Conservation (phyloP, 208 protist species). For the Balamuthia mandrillaris region DNA sequence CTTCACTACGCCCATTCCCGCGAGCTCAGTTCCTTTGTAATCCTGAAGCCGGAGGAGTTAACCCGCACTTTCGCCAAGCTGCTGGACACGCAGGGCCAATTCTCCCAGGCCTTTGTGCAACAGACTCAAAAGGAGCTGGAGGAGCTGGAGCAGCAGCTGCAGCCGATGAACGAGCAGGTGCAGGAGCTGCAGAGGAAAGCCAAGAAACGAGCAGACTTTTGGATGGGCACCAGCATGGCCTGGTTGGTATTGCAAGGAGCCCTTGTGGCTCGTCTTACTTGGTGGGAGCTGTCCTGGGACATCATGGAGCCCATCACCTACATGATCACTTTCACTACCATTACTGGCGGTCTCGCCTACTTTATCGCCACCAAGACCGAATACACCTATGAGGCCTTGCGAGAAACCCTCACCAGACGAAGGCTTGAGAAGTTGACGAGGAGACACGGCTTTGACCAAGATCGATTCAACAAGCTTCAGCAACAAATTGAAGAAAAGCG, state of each 20-base stretch:
- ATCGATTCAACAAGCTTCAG: not conserved
- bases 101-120: not conserved
- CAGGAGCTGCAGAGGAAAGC: not conserved
- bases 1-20: not conserved
- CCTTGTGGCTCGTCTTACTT: slow-evolving; percentile 41
- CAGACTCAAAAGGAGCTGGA: not conserved
- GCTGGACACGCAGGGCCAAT: not conserved
- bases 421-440: slow-evolving; percentile 33
- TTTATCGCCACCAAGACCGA: slow-evolving; percentile 46
- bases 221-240: not conserved
- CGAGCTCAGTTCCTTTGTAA: not conserved
- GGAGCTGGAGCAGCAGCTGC: not conserved
- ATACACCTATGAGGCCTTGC: slow-evolving; percentile 42
- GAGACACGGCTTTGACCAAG: slow-evolving; percentile 14
- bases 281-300: slow-evolving; percentile 56
- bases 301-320: slow-evolving; percentile 50
- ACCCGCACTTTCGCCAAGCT: not conserved
- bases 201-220: not conserved
- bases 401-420: not conserved
- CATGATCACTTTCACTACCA: slow-evolving; percentile 32
- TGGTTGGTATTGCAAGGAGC: not conserved
- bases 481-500: too few relatives aligned
- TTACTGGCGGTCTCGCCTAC: slow-evolving; percentile 30
- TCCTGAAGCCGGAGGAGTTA: not conserved
- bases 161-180: not conserved